phyloP scores from a whole-genome alignment of 1,284 basidiomycete species.

The Puccinia polysora region DNA sequence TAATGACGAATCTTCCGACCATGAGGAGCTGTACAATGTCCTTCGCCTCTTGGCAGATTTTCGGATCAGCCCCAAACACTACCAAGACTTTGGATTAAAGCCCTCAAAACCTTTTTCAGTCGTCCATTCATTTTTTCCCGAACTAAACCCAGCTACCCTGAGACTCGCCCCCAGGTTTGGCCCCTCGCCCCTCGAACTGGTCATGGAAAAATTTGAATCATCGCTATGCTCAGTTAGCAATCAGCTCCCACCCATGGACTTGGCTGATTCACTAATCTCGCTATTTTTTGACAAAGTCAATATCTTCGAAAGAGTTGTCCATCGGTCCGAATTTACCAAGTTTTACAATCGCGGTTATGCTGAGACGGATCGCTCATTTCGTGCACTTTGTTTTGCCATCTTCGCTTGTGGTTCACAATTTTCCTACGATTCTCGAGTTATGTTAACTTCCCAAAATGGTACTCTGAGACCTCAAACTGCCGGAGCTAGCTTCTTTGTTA shows the following conservation, averaged over 20 bases:
- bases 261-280: constrained; percentile 10
- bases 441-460: not conserved
- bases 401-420: constrained; percentile 26
- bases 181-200: too few species aligned
- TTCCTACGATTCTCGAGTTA: constrained; percentile 21
- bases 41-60: not conserved
- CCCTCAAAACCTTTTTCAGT: constrained; percentile 1
- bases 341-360: not conserved
- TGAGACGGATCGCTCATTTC: constrained; percentile 10
- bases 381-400: constrained; percentile 40
- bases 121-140: too few species aligned
- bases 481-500: constrained; percentile 6
- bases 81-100: not conserved
- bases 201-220: not conserved
- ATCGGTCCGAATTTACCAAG: constrained; percentile 18
- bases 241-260: constrained; percentile 11
- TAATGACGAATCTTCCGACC: not conserved
- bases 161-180: not conserved
- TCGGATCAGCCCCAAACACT: not conserved
- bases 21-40: not conserved
- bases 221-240: too few species aligned
- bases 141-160: not conserved
- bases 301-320: not conserved
- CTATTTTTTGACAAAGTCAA: constrained; percentile 30
- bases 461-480: not conserved